A percentile compares a stretch with the other conserved stretches of the same genome.
Conservation (phyloP, 331 rosid genomes). For the Arachis monticola region DNA sequence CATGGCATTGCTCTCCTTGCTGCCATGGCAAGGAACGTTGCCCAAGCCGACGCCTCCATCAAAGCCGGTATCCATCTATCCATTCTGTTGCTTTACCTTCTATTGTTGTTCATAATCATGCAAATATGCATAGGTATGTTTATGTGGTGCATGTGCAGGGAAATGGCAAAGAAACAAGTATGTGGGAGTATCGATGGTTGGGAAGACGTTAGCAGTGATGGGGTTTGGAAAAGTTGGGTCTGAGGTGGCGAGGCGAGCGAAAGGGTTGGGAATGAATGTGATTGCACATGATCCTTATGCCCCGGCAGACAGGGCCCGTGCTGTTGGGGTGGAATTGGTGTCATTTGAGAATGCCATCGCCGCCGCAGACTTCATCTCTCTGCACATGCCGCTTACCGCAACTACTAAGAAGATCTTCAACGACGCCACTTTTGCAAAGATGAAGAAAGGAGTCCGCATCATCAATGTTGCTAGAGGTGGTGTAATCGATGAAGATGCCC, state of each 20-base stretch:
- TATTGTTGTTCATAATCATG: neutral
- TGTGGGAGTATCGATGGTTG: slow-evolving; percentile 80
- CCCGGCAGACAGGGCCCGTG: slow-evolving; percentile 70
- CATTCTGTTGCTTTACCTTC: no score
- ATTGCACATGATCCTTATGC: slow-evolving; percentile 79
- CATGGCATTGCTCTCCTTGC: slow-evolving; percentile 68
- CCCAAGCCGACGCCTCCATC: slow-evolving; percentile 74
- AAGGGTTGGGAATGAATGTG: slow-evolving; percentile 77
- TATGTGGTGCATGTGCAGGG: slow-evolving; percentile 30
- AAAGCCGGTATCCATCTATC: slow-evolving; percentile 55
- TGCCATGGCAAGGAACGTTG: slow-evolving; percentile 74
- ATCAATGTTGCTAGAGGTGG: slow-evolving; percentile 83
- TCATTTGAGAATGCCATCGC: slow-evolving; percentile 68
- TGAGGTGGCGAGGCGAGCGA: slow-evolving; percentile 77
- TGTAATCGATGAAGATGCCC: slow-evolving; percentile 73
- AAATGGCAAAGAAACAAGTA: slow-evolving; percentile 77
- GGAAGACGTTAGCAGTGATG: slow-evolving; percentile 73
- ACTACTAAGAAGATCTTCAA: slow-evolving; percentile 66
- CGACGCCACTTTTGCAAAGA: slow-evolving; percentile 56
- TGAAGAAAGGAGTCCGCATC: slow-evolving; percentile 77
- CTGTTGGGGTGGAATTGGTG: slow-evolving; percentile 70
- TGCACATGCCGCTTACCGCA: slow-evolving; percentile 83
- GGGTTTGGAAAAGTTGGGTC: slow-evolving; percentile 88
- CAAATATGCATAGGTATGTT: neutral
- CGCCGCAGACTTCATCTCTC: slow-evolving; percentile 69